Base-by-base conservation (phyloP, 768 basidiomycete species). In the Serendipita sp. region DNA sequence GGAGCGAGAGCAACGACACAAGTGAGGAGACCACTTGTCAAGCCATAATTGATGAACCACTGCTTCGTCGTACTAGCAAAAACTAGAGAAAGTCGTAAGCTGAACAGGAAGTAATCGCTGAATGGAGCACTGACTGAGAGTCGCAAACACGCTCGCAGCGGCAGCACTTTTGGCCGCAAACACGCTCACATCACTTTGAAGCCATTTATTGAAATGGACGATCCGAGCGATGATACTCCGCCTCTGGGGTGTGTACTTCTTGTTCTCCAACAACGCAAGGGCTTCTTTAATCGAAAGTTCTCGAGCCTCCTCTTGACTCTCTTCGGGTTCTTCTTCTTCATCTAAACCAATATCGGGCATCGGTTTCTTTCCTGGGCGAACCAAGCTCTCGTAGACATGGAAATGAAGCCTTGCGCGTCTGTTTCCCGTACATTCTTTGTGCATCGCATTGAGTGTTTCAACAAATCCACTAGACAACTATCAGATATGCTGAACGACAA, bases 1-100 rank as follows among this genome's bases (percentile, higher is more conserved):
- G 71, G 71, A 14, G 70, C 63, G 38, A 73, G 63, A 2, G 71
- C 71, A 41, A 72, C 70, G 28, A 71, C 66, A 26, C 72, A 65
- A 2, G 72, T 72, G 38, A 72, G 64, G 24, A 72, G 61, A 9
- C 71, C 70, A 3, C 66, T 64, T 0, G 70, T 71, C 30, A 73
- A 44, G 31, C 63, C 62, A 51, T 69, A 71, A 43, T 64, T 62
- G 26, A 70, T 68, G 64, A 71, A 71, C 66, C 69, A 72, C 4
- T 24, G 51, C 41, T 69, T 50, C 3, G 69, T 64, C 3, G 62
- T 61, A 3, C 69, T 61, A 1, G 70, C 71, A 22, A 69, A 70
- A 3, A 72, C 53, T 58, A n/a, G 17, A 22, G 28, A 33, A 28
- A 24, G 22, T 17, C 13, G 13, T 22, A 11, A 58, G 45, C 1